Conservation (phyloP, 371 early-diverging fungal genomes). For the Funneliformis caledonium region DNA sequence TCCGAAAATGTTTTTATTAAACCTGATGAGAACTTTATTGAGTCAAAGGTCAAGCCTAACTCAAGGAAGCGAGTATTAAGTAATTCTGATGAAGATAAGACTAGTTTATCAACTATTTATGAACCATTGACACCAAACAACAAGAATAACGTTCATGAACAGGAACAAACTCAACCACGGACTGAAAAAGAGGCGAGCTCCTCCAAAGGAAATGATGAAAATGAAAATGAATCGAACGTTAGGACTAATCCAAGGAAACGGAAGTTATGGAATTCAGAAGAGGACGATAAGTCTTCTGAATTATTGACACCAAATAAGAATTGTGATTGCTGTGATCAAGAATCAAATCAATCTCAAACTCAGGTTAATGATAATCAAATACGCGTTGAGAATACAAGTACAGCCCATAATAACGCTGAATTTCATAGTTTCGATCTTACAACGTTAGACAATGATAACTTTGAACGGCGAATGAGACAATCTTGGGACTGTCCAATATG, state of each 20-base stretch:
- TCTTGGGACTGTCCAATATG: constrained; percentile 15
- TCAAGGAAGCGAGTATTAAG: background rate
- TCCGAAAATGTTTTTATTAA: background rate
- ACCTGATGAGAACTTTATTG: background rate
- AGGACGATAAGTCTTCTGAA: too few relatives aligned
- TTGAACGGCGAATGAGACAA: too few relatives aligned
- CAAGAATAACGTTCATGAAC: too few relatives aligned
- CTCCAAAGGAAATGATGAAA: too few relatives aligned
- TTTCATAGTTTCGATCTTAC: background rate
- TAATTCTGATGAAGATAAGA: background rate
- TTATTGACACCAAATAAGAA: background rate
- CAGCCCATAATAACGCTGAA: background rate
- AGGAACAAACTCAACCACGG: too few relatives aligned
- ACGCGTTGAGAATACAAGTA: background rate
- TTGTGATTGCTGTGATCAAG: background rate
- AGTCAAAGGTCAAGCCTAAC: background rate
- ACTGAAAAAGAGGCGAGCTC: too few relatives aligned
- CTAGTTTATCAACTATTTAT: background rate
- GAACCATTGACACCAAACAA: background rate
- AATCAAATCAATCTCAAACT: background rate
- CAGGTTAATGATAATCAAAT: background rate
- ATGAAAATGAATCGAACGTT: too few relatives aligned
- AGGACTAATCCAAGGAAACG: too few relatives aligned
- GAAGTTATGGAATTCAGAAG: too few relatives aligned
- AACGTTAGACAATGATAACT: background rate